Base-by-base conservation (phyloP, 1,139 yeast genomes). In the Magnusiomyces suaveolens region DNA sequence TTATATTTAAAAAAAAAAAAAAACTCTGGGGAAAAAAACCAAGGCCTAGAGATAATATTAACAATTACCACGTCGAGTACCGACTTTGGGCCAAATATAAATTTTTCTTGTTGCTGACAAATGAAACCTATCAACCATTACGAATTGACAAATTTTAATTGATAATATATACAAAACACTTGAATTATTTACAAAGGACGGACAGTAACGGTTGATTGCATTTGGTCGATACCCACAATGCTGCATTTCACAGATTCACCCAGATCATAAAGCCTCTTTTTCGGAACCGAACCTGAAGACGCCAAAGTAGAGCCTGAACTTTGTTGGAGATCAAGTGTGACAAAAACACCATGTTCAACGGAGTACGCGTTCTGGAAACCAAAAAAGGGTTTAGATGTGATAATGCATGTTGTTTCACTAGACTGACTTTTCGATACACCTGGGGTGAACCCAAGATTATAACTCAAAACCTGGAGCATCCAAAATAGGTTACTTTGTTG, bases 401-500 rank as follows among this genome's bases (percentile, higher is more conserved):
- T 23, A 24, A 44, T 44, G 32, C 47, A 44, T 3, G 29, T 25
- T 12, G 47, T 24, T 3, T n/a, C 25, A 6, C 4, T 3, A n/a
- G 16, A 3, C n/a, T 14, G 23, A 3, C 33, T 25, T 2, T 3
- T 2, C 3, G 18, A 2, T 23, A 10, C 18, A 14, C 29, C 47
- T 4, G 20, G 46, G 6, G 51, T 21, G 23, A 33, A 16, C 12
- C 46, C 29, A 18, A 48, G 48, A 26, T 54, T 53, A 4, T 38
- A 6, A 38, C 43, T 8, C 33, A 54, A 48, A 20, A 46, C 50
- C 14, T 52, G 47, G 25, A 55, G 43, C n/a, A 53, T 39, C 57
- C 57, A 55, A 36, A 47, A 55, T 14, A 36, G 25, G 20, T 50
- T 53, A 8, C 55, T 52, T 26, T 52, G 57, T 20, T n/a, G 23